Evolutionary conservation across 495 filamentous ascomycete species (phyloP), one percentile per base, ranked within the genome.

Genomic region (Letharia lupina): DNA sequence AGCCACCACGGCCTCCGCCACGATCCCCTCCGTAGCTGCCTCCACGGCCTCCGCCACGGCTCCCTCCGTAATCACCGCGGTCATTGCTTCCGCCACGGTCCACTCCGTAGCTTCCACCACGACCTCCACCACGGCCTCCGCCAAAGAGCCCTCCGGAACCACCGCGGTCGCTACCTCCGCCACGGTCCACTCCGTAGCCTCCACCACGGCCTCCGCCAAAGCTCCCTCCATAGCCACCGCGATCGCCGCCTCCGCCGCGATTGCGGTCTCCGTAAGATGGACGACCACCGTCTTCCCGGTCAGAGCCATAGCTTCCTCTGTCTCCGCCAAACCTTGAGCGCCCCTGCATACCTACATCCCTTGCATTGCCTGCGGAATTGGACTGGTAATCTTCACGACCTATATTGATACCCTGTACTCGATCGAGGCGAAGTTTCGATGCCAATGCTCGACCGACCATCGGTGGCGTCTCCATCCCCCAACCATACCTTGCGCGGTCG

Each of bases 401-500:
- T 68, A 83, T 69, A 61, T 78, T 76, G 33, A 88, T 56, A 6
- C 85, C 84, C 6, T 73, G 68, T 12, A 82, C 57, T 3, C 72
- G 58, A 0, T 47, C 31, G 0, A 87, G 71, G 31, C 82, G 79
- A 45, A 89, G 71, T 67, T 80, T 83, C 7, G 62, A 28, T 2
- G 77, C 80, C 28, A 84, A 20, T n/a, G 52, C 69, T 2, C 69
- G 67, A 16, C 71, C 57, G 12, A 96, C 69, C 4, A 67, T 66
- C 1, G 91, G 91, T 13, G 83, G 79, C 63, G 80, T 66, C 1
- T 75, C 63, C 78, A 89, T 77, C 13, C 87, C 85, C 79, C 86
- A 91, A 4, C 84, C 86, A 44, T 83, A 75, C 33, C 74, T 72
- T 52, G 82, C 78, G 71, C 86, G 81, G n/a, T 82, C 73, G 73